Base-by-base conservation (phyloP, 345 rosid species). In the Adansonia digitata region DNA sequence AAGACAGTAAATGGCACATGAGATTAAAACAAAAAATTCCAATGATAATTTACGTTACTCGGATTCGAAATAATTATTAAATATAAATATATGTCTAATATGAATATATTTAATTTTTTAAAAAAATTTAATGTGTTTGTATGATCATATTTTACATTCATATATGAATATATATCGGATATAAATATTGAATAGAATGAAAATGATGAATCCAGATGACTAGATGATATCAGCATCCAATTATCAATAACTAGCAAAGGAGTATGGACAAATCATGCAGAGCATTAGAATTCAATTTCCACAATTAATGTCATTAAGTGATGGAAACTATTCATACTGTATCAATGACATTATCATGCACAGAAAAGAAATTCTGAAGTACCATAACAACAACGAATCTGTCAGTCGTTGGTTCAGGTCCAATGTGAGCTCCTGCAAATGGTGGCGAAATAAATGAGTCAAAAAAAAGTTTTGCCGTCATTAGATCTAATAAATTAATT, bases 331-430 rank as follows among this genome's bases (percentile, higher is more conserved):
- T 6, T 64, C 14, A 40, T 18, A 2, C 24, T 39, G 10, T n/a
- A n/a, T 20, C 43, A 40, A 29, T 61, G 69, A 66, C 14, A 66
- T 2, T 26, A 60, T 62, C 20, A n/a, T n/a, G n/a, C n/a, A 42
- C 31, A 61, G 26, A 82, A 65, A n/a, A 74, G 29, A 48, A 56
- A 66, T 70, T 7, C 40, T 15, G 20, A 37, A 76, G 74, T 95
- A 95, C 98, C 98, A 91, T 93, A 73, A 95, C 96, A 69, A 91
- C 98, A 67, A 93, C 96, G 87, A 95, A 95, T 90, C 98, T 89
- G 83, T 95, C 99, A 7, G 98, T 95, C 13, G 98, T 95, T 12
- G 99, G 99, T 73, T 95, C 99, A 53, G 99, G 98, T 81, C 98
- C 98, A 83, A 91, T 91, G 80, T 93, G 98, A 73, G 98, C 93